Conservation (phyloP, 2,329 filamentous ascomycete species). For the Verticillium dahliae region DNA sequence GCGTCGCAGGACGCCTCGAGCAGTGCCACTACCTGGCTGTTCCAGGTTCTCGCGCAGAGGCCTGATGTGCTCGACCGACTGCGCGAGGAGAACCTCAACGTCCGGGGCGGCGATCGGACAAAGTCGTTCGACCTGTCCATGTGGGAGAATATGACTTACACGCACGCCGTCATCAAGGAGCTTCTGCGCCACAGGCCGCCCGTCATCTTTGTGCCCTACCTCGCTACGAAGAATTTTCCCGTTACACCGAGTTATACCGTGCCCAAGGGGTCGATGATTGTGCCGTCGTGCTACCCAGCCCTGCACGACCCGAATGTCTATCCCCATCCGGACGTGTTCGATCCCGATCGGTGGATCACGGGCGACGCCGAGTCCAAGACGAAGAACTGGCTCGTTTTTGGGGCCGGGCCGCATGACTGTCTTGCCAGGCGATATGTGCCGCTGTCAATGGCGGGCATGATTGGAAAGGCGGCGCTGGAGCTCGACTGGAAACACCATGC, state of each 20-base stretch:
- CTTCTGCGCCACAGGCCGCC: slow-evolving; percentile 44
- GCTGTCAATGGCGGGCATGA: slow-evolving; percentile 43
- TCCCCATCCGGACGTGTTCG: slow-evolving; percentile 36
- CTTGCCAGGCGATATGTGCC: slow-evolving; percentile 42
- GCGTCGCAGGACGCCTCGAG: slow-evolving; percentile 47
- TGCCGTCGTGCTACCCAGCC: slow-evolving; percentile 45
- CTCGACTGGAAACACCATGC: slow-evolving; percentile 44
- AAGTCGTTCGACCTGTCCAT: slow-evolving; percentile 35
- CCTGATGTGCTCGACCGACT: slow-evolving; percentile 39
- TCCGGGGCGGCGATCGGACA: slow-evolving; percentile 31
- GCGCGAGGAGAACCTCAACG: slow-evolving; percentile 39
- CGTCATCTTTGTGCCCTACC: slow-evolving; percentile 48
- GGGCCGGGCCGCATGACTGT: slow-evolving; percentile 42
- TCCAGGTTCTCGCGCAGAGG: slow-evolving; percentile 43
- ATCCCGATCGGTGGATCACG: slow-evolving; percentile 45
- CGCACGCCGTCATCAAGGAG: slow-evolving; percentile 46
- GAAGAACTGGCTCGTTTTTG: slow-evolving; percentile 49
- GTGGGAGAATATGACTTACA: slow-evolving; percentile 43
- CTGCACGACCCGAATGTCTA: slow-evolving; percentile 42
- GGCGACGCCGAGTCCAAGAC: slow-evolving; percentile 42
- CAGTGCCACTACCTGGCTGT: slow-evolving; percentile 46
- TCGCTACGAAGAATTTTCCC: slow-evolving; percentile 38
- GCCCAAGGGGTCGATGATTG: slow-evolving; percentile 39
- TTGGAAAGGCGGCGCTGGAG: slow-evolving; percentile 43
- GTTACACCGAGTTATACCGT: slow-evolving; percentile 40